These are phyloP conservation scores for Fulvia fulva DNA, from an alignment of 2,329 filamentous ascomycete genomes.

Conservation along the genomic window DNA sequence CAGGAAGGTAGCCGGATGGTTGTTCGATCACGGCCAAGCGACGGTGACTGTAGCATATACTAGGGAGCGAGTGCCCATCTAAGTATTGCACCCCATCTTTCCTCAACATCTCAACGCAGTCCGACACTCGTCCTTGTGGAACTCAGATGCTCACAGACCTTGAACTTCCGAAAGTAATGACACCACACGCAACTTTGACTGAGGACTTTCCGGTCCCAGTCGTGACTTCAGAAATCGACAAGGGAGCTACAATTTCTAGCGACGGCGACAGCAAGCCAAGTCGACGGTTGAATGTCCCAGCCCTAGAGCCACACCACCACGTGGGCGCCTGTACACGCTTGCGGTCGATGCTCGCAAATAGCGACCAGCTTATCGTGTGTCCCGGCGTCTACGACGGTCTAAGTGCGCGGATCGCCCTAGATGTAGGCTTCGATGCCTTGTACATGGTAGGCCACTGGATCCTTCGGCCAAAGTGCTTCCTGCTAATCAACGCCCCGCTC, in stretches of 20 bases:
- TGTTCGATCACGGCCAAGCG: too few species aligned
- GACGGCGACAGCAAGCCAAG: neutral
- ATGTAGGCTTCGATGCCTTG: constrained; percentile 47
- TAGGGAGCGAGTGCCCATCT: too few species aligned
- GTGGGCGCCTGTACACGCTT: constrained; percentile 7
- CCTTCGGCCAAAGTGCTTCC: neutral
- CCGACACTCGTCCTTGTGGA: too few species aligned
- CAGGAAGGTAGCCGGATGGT: too few species aligned
- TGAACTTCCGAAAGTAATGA: too few species aligned
- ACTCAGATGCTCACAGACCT: too few species aligned
- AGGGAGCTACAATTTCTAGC: neutral
- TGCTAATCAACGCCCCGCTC: neutral
- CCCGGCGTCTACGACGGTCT: constrained; percentile 64
- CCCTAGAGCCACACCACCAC: neutral
- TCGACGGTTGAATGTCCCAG: neutral
- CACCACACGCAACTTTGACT: neutral
- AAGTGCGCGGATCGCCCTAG: constrained; percentile 52
- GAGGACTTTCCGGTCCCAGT: neutral
- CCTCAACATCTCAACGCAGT: too few species aligned
- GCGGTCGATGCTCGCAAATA: constrained; percentile 18
- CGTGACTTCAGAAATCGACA: neutral
- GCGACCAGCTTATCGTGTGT: constrained; percentile 47
- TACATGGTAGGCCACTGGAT: constrained; percentile 44
- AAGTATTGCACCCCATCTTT: too few species aligned
- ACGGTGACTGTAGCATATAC: too few species aligned